Base-by-base conservation (phyloP, 2,329 filamentous ascomycete species). In the Claviceps quebecensis region DNA sequence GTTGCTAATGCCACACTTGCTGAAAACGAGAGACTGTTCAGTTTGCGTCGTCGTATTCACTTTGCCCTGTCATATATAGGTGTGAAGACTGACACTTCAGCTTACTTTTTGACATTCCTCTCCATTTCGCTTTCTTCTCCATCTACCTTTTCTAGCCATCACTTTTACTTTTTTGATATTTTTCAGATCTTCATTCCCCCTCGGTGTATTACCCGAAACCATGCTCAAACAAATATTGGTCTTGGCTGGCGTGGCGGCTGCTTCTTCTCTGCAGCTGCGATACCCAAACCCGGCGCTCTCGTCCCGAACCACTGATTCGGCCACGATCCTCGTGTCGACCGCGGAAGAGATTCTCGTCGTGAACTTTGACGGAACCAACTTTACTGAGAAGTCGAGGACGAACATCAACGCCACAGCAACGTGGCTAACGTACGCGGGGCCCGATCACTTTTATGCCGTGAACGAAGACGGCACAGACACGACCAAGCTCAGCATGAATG, bases 381-480 rank as follows among this genome's bases (percentile, higher is more conserved):
- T 77, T 58, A 62, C 62, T 36, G 56, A 71, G 23, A 60, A 61
- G 9, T 54, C 69, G n/a, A 56, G 64, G 39, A 53, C 60, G 36
- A 50, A 55, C 45, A 64, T 70, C 19, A 56, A 60, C 47, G 69
- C 69, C 39, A 60, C 63, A 37, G 67, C 73, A 22, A 77, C 73
- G 34, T 77, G 74, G 74, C 61, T 77, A 61, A 61, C 66, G 40
- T 69, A 67, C 59, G 66, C 65, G 47, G 54, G 62, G 17, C 67
- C 67, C 26, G 64, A 68, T 57, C 50, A 52, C 19, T 53, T 77
- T 44, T 76, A 74, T 53, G 70, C 70, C 45, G 69, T 73, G 19
- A 67, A 77, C 55, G 75, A 78, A 66, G 69, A 68, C 56, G 63
- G 65, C 56, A 60, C 61, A 48, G 57, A 61, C 45, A 61, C 70